Evolutionary conservation across 495 filamentous ascomycete genomes (phyloP), one percentile per base, ranked within the genome.

Genomic region (Penicillium bovifimosum): DNA sequence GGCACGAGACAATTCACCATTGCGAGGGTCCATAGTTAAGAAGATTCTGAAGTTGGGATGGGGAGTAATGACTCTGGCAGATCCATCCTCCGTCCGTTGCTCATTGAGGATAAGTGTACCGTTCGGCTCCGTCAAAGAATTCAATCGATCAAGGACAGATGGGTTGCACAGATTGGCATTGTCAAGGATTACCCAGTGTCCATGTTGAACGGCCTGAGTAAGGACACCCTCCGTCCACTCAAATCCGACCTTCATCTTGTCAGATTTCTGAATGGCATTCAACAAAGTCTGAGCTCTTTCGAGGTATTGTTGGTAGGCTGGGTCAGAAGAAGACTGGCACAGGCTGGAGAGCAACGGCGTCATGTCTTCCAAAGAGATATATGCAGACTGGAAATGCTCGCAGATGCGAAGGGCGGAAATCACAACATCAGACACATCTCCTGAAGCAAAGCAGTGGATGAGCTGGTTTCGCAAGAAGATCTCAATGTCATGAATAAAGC

Each of bases 131-230:
- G 96, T 85, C 32, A 99, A 71, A 0, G 95, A 96, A 63, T 99
- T 99, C 56, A 99, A 68, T 60, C 95, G 79, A 64, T 99, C 95
- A 2, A 99, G 81, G 9, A 97, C 92, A 5, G 93, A 96, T 5
- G 92, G 82, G 58, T 85, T 96, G 66, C 95, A 99, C 13, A 97
- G 76, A 60, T 99, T 99, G 44, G 95, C 92, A 72, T 97, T 96
- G 64, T 97, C 92, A 14, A 99, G 82, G 24, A 97, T 83, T 41
- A 99, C 75, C 95, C 95, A 99, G 38, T 88, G 74, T 26, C 95
- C 95, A 59, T 85, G 76, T 60, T 92, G 81, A 8, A 97, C 74
- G 42, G 95, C 92, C 54, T 88, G 81, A 17, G 96, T 85, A 28
- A 99, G 82, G 49, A 91, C 78, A 39, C 95, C 92, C 64, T 97